Conservation (phyloP, 139 green algal species). For the Coelastrella sp. region DNA sequence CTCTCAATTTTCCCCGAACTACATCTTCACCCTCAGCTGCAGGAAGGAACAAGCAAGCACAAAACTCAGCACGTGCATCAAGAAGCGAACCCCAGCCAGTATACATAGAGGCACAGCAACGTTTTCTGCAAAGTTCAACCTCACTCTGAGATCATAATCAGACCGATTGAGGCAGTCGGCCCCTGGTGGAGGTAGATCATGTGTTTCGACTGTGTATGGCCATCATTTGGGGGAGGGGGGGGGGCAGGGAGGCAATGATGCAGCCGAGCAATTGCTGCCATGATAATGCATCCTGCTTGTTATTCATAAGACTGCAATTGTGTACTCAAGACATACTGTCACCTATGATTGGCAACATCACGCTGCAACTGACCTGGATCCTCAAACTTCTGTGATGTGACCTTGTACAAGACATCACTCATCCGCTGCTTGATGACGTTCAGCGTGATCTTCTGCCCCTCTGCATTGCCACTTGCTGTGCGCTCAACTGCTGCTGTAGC, state of each 20-base stretch:
- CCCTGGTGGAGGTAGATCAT: too few species aligned
- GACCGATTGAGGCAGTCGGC: too few species aligned
- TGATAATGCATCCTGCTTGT: too few species aligned
- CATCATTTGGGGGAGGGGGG: too few species aligned
- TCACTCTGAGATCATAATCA: too few species aligned
- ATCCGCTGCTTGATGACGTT: constrained; percentile 97
- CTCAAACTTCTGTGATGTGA: constrained; percentile 98
- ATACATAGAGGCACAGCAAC: too few species aligned
- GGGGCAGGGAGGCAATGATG: too few species aligned
- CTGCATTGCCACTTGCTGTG: constrained; percentile 78
- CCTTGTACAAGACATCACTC: constrained; percentile 94
- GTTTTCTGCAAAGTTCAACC: too few species aligned
- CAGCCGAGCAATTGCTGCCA: too few species aligned
- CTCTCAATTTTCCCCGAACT: constrained; percentile 75
- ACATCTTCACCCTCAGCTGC: constrained; percentile 73
- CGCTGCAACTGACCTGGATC: constrained; percentile 78
- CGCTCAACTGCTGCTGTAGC: constrained; percentile 91
- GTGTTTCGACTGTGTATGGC: too few species aligned
- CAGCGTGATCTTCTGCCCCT: constrained; percentile 92
- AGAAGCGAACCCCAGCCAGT: not conserved
- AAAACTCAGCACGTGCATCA: not conserved
- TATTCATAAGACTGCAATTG: too few species aligned
- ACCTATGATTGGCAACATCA: too few species aligned
- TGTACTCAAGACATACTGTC: not conserved
- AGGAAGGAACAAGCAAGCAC: not conserved